phyloP scores from a whole-genome alignment of 2,329 filamentous ascomycete genomes.

The Mollisiaceae sp. region DNA sequence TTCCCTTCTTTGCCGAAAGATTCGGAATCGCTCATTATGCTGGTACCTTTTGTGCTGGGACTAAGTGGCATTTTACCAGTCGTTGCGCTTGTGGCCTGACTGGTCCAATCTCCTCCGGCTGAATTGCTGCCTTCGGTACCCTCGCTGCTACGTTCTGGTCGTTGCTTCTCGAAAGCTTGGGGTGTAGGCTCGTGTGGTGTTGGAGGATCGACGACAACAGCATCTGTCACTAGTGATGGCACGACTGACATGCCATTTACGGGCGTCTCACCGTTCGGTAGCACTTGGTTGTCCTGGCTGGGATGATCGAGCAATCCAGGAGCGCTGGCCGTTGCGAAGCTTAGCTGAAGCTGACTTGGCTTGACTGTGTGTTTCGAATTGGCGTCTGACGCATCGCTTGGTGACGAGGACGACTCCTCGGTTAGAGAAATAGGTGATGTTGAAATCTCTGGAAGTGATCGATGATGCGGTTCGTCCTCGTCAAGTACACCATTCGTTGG shows the following conservation, averaged over 20 bases:
- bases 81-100: slow-evolving; percentile 66
- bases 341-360: slow-evolving; percentile 42
- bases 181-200: slow-evolving; percentile 28
- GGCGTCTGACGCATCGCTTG: slow-evolving; percentile 29
- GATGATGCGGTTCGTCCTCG: slow-evolving; percentile 28
- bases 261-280: slow-evolving; percentile 8
- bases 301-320: slow-evolving; percentile 26
- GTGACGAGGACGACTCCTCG: slow-evolving; percentile 26
- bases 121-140: slow-evolving; percentile 65
- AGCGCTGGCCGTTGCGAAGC: slow-evolving; percentile 35
- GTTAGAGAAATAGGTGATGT: slow-evolving; percentile 6
- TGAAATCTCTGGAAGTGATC: slow-evolving; percentile 27
- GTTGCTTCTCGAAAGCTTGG: slow-evolving; percentile 45
- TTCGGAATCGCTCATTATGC: slow-evolving; percentile 60
- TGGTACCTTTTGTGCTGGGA: slow-evolving; percentile 69
- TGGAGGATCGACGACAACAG: slow-evolving; percentile 33
- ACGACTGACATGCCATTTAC: slow-evolving; percentile 1
- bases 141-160: slow-evolving; percentile 42
- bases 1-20: slow-evolving; percentile 30
- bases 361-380: slow-evolving; percentile 36
- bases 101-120: slow-evolving; percentile 63
- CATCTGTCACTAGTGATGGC: slow-evolving; percentile 35
- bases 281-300: slow-evolving; percentile 9
- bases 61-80: slow-evolving; percentile 68
- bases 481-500: slow-evolving; percentile 29